Evolutionary conservation across 2,329 filamentous ascomycete genomes (phyloP).

Genomic region (Emergomyces africanus): DNA sequence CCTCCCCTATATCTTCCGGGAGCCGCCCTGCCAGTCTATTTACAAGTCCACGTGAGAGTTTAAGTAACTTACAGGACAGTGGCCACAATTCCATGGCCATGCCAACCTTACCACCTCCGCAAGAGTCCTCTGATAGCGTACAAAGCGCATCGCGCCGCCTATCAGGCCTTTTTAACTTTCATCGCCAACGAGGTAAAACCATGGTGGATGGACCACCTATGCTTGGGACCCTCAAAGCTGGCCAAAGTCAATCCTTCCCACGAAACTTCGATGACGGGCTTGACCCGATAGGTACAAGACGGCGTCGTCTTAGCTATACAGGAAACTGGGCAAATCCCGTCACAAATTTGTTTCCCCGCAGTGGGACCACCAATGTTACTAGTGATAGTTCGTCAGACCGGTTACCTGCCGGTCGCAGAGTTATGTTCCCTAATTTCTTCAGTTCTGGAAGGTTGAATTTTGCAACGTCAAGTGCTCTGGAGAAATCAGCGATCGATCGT

Average conservation of each 20-base stretch:
- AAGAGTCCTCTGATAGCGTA: slow-evolving; percentile 23
- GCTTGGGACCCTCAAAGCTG: slow-evolving; percentile 45
- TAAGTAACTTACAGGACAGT: slow-evolving; percentile 24
- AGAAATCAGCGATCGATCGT: slow-evolving; percentile 19
- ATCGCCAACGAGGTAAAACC: slow-evolving; percentile 50
- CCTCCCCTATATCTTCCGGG: slow-evolving; percentile 33
- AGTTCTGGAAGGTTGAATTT: slow-evolving; percentile 26
- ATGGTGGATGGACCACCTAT: slow-evolving; percentile 45
- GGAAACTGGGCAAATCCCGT: slow-evolving; percentile 41
- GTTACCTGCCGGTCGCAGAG: slow-evolving; percentile 23
- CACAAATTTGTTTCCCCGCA: slow-evolving; percentile 33
- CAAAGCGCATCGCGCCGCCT: slow-evolving; percentile 41
- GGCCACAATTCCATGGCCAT: slow-evolving; percentile 16
- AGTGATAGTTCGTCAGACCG: slow-evolving; percentile 28
- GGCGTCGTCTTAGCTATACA: slow-evolving; percentile 45
- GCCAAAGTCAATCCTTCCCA: slow-evolving; percentile 53
- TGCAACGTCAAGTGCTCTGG: slow-evolving; percentile 17
- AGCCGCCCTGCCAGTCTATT: slow-evolving; percentile 33
- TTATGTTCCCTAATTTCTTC: slow-evolving; percentile 31
- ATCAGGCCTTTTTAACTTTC: slow-evolving; percentile 44
- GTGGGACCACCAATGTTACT: slow-evolving; percentile 30
- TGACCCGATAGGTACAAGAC: slow-evolving; percentile 37
- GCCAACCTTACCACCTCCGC: slow-evolving; percentile 1
- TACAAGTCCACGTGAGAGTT: slow-evolving; percentile 34
- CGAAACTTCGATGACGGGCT: slow-evolving; percentile 40